Evolutionary conservation across 2,329 filamentous ascomycete genomes (phyloP).

Genomic region (Hymenoscyphus albidus): DNA sequence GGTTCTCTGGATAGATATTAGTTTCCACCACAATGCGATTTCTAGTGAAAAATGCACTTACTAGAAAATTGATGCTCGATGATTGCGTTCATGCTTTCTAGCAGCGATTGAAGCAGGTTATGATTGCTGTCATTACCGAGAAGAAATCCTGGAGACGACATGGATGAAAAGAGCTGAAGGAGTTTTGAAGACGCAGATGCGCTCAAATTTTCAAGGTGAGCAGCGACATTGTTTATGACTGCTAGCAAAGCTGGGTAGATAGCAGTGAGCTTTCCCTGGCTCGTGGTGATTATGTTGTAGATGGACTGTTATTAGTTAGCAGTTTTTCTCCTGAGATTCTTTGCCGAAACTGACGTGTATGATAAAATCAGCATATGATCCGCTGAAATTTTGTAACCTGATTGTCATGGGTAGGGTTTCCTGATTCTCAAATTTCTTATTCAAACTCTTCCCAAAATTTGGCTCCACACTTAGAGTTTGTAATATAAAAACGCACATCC

Average conservation of each 20-base stretch:
- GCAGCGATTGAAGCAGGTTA: conserved; percentile 69
- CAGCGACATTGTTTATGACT: conserved; percentile 88
- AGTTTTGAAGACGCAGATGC: conserved; percentile 73
- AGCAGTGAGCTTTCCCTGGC: conserved; percentile 83
- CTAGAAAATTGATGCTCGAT: conserved; percentile 82
- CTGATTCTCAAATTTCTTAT: conserved; percentile 83
- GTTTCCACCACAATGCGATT: neutral
- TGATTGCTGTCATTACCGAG: conserved; percentile 92
- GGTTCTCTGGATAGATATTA: conserved; percentile 53
- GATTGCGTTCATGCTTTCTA: conserved; percentile 86
- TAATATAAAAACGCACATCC: conserved; percentile 96
- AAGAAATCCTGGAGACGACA: conserved; percentile 90
- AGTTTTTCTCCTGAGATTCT: neutral
- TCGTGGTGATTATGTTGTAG: conserved; percentile 84
- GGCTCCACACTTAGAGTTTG: conserved; percentile 93
- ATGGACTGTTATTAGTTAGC: conserved; percentile 62
- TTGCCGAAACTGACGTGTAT: conserved; percentile 65
- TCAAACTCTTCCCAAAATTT: conserved; percentile 85
- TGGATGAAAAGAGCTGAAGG: conserved; percentile 82
- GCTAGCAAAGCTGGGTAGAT: conserved; percentile 90
- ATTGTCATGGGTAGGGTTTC: conserved; percentile 81
- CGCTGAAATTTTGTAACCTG: conserved; percentile 76
- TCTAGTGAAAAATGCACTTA: conserved; percentile 41
- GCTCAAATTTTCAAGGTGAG: conserved; percentile 75
- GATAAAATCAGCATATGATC: conserved; percentile 89